phyloP scores from a whole-genome alignment of 2,329 filamentous ascomycete species.

The Clarireedia homoeocarpa region DNA sequence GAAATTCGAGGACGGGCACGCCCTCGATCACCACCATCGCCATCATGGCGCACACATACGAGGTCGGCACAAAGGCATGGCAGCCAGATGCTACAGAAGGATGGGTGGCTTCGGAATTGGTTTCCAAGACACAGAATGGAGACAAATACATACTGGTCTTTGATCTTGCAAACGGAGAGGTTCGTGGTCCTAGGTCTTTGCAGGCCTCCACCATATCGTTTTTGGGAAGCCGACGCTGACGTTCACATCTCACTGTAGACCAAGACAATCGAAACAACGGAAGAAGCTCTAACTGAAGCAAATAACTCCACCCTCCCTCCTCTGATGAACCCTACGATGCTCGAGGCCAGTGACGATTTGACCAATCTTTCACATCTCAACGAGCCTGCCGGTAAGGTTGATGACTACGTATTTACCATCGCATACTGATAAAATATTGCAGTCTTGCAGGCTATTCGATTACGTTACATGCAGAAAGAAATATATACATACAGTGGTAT shows the following conservation, averaged over 20 bases:
- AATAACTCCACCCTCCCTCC: constrained; percentile 76
- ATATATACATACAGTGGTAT: constrained; percentile 99
- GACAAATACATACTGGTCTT: constrained; percentile 85
- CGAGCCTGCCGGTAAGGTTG: constrained; percentile 77
- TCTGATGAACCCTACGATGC: constrained; percentile 95
- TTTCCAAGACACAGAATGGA: constrained; percentile 75
- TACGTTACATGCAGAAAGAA: constrained; percentile 96
- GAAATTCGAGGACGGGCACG: constrained; percentile 14
- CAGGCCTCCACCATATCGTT: constrained; percentile 1
- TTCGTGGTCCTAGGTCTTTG: constrained; percentile 35
- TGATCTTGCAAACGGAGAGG: constrained; percentile 87
- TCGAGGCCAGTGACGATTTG: constrained; percentile 96
- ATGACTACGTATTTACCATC: not conserved
- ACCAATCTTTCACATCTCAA: constrained; percentile 97
- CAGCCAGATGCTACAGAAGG: constrained; percentile 93
- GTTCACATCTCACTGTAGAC: constrained; percentile 41
- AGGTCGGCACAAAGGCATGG: constrained; percentile 96
- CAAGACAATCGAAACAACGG: constrained; percentile 70
- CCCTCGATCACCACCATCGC: constrained; percentile 16
- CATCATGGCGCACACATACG: constrained; percentile 84
- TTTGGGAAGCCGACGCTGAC: constrained; percentile 21
- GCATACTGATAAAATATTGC: constrained; percentile 20
- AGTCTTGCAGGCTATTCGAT: constrained; percentile 95
- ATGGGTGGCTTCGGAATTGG: constrained; percentile 94
- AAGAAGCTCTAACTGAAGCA: constrained; percentile 67